phyloP scores from a whole-genome alignment of 1,139 yeast species.

The Kazachstania sp. region DNA sequence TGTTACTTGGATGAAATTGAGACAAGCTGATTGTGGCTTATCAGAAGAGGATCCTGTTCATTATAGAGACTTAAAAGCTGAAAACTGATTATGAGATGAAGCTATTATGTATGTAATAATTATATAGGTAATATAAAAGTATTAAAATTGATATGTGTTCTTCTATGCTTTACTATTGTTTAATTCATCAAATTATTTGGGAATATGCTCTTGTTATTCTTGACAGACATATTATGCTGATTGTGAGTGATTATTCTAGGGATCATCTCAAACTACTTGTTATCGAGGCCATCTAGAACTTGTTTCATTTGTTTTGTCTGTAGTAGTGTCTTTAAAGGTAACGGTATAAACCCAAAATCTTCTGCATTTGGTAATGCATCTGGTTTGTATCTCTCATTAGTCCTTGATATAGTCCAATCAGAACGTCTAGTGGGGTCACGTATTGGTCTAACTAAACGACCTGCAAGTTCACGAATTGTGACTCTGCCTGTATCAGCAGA shows the following conservation, averaged over 20 bases:
- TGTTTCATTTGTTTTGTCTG: neutral
- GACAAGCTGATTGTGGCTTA: constrained; percentile 53
- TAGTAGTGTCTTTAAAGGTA: neutral
- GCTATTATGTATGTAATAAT: too few species aligned
- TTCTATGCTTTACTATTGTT: too few species aligned
- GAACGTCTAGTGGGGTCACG: neutral
- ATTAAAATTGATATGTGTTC: too few species aligned
- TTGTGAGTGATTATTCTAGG: too few species aligned
- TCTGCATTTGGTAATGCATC: neutral
- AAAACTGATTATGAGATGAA: neutral
- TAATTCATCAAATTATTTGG: too few species aligned
- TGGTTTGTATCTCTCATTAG: neutral
- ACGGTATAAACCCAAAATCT: neutral
- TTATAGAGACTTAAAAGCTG: constrained; percentile 16
- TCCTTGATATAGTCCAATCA: neutral
- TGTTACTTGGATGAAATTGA: constrained; percentile 58
- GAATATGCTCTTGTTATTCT: too few species aligned
- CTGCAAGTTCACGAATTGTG: neutral
- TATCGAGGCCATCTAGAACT: neutral
- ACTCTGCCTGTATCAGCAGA: neutral
- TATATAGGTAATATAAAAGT: too few species aligned
- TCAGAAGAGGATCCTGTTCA: constrained; percentile 24
- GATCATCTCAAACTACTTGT: neutral
- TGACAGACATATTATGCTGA: too few species aligned
- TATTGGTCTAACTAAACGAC: neutral